These are phyloP conservation scores for Apiospora koreana DNA, from an alignment of 2,329 filamentous ascomycete species.

Conservation along the genomic window DNA sequence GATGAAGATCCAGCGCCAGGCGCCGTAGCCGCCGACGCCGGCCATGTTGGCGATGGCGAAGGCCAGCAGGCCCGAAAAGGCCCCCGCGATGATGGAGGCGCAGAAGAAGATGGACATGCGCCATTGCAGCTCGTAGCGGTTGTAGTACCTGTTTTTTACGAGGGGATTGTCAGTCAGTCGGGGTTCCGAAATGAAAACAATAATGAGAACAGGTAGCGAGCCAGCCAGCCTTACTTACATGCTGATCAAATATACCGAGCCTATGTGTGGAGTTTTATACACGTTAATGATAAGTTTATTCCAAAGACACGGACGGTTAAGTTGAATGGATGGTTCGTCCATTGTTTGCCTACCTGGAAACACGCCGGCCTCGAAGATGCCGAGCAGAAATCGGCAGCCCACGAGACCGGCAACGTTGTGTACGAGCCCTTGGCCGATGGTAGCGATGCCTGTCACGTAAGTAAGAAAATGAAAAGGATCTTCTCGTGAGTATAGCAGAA, in stretches of 20 bases:
- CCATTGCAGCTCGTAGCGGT: conserved; percentile 48
- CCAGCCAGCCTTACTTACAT: conserved; percentile 26
- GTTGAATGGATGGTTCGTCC: neutral
- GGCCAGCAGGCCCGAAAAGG: conserved; percentile 48
- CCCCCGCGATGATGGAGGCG: conserved; percentile 42
- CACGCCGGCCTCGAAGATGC: conserved; percentile 47
- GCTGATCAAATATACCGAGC: conserved; percentile 25
- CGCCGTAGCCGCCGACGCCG: conserved; percentile 41
- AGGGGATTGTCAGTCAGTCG: conserved; percentile 28
- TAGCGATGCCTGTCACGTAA: conserved; percentile 30
- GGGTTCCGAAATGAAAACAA: too few relatives aligned
- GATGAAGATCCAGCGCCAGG: conserved; percentile 46
- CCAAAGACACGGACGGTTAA: neutral
- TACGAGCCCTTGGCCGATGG: conserved; percentile 49
- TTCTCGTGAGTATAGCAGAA: neutral
- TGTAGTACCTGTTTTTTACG: conserved; percentile 49
- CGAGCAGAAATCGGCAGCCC: conserved; percentile 44
- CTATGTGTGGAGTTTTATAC: conserved; percentile 7
- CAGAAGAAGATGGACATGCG: conserved; percentile 46
- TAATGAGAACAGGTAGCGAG: too few relatives aligned
- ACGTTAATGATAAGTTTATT: neutral
- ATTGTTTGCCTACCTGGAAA: conserved; percentile 37
- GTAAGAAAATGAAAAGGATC: neutral
- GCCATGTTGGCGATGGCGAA: conserved; percentile 48
- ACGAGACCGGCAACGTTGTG: conserved; percentile 40